Conservation (phyloP, 1,284 basidiomycete genomes). For the Moesziomyces parantarcticus region DNA sequence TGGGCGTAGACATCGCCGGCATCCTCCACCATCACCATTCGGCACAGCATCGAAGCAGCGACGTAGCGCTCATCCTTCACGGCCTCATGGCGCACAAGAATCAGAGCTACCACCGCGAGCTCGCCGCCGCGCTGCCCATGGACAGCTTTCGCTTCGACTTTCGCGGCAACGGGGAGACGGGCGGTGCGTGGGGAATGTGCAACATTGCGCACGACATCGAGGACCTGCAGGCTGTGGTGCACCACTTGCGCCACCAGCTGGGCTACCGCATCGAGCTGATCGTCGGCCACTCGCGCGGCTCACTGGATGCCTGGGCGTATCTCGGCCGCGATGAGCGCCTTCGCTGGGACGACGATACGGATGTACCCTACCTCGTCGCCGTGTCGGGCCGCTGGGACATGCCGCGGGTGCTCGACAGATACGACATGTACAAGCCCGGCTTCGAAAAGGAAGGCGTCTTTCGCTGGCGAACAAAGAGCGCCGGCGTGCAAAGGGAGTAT, state of each 20-base stretch:
- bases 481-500: slow-evolving; percentile 3
- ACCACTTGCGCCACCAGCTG: slow-evolving; percentile 6
- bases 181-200: slow-evolving; percentile 5
- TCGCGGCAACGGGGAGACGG: slow-evolving; percentile 65
- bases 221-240: slow-evolving; percentile 14
- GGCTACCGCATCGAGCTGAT: slow-evolving; percentile 3
- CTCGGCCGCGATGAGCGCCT: slow-evolving; percentile 4
- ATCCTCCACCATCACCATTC: slow-evolving; percentile 2
- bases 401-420: slow-evolving; percentile 2
- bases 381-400: slow-evolving; percentile 2
- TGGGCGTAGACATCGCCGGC: slow-evolving; percentile 2
- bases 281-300: slow-evolving; percentile 13
- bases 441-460: slow-evolving; percentile 8
- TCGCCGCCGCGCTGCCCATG: slow-evolving; percentile 75
- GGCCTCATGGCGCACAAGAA: slow-evolving; percentile 69
- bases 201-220: slow-evolving; percentile 11
- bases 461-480: slow-evolving; percentile 2
- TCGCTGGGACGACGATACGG: slow-evolving; percentile 4
- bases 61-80: slow-evolving; percentile 37
- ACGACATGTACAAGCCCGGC: slow-evolving; percentile 7
- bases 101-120: slow-evolving; percentile 79
- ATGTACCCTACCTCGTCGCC: slow-evolving; percentile 2
- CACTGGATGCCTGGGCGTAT: slow-evolving; percentile 5
- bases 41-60: background rate
- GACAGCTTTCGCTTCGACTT: slow-evolving; percentile 87